Conservation (phyloP, 2,329 filamentous ascomycete genomes). For the Xylariales sp. region DNA sequence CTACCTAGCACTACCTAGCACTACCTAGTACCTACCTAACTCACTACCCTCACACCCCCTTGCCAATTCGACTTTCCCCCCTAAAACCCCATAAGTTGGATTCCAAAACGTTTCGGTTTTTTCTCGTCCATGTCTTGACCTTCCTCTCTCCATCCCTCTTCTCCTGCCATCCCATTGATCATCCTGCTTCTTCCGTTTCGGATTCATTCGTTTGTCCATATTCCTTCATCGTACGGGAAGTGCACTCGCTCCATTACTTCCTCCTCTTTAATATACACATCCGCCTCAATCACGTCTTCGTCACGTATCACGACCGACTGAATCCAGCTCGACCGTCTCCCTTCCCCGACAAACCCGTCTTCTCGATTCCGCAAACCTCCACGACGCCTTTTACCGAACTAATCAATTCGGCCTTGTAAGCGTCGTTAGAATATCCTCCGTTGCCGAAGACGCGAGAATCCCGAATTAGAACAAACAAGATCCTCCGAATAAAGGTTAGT, state of each 20-base stretch:
- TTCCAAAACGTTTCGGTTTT: conserved; percentile 54
- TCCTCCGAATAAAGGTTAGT: conserved; percentile 20
- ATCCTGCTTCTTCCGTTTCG: conserved; percentile 50
- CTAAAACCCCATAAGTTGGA: conserved; percentile 35
- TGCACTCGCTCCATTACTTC: conserved; percentile 52
- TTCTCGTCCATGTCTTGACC: conserved; percentile 51
- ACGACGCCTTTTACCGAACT: neutral
- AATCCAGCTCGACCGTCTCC: conserved; percentile 1
- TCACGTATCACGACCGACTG: conserved; percentile 31
- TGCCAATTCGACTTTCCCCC: conserved; percentile 24
- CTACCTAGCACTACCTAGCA: too few relatives aligned
- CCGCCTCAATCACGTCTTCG: neutral
- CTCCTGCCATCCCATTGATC: conserved; percentile 39
- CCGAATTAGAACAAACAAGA: neutral
- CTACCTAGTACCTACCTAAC: neutral
- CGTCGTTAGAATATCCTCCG: neutral
- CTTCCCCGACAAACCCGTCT: conserved; percentile 29
- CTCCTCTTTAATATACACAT: conserved; percentile 50
- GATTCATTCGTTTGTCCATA: conserved; percentile 55
- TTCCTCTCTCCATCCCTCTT: conserved; percentile 43
- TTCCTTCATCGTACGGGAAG: conserved; percentile 50
- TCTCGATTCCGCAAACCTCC: conserved; percentile 1
- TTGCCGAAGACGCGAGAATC: neutral
- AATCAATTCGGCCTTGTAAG: conserved; percentile 5
- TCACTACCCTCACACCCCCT: conserved; percentile 33